Percentiles rank a stretch among this genome's conserved stretches.
phyloP scores from a whole-genome alignment of 2,329 filamentous ascomycete species.

The Geosmithia morbida region DNA sequence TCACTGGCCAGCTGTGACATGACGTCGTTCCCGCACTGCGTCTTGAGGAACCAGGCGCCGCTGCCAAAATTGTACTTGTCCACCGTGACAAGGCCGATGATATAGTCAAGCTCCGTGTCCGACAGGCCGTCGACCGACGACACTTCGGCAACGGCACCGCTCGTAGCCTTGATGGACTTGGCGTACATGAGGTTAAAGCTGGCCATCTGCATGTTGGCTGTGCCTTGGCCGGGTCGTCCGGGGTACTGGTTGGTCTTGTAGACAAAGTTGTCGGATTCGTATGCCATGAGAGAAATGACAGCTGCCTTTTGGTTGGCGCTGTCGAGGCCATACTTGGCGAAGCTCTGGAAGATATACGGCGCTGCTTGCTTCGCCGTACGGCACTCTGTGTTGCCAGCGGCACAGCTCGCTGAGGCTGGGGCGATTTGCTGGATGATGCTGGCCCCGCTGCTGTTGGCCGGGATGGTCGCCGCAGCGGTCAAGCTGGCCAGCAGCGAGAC shows the following conservation, averaged over 20 bases:
- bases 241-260: constrained; percentile 52
- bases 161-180: constrained; percentile 22
- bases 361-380: constrained; percentile 49
- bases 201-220: constrained; percentile 39
- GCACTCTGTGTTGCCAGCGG: constrained; percentile 38
- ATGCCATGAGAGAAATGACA: constrained; percentile 54
- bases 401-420: constrained; percentile 41
- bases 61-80: constrained; percentile 40
- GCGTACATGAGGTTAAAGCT: constrained; percentile 32
- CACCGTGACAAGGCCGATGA: constrained; percentile 27
- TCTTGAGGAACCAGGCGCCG: constrained; percentile 35
- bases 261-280: constrained; percentile 55
- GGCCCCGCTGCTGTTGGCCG: background rate
- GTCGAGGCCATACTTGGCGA: constrained; percentile 41
- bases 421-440: constrained; percentile 36
- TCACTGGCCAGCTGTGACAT: constrained; percentile 17
- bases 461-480: background rate
- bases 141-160: constrained; percentile 14
- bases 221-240: constrained; percentile 55
- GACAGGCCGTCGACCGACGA: constrained; percentile 11
- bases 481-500: background rate
- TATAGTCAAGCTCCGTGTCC: constrained; percentile 17
- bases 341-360: constrained; percentile 36
- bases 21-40: constrained; percentile 22
- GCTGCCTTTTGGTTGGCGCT: constrained; percentile 49